phyloP scores from a whole-genome alignment of 106 monocot species.

The Allium fistulosum region DNA sequence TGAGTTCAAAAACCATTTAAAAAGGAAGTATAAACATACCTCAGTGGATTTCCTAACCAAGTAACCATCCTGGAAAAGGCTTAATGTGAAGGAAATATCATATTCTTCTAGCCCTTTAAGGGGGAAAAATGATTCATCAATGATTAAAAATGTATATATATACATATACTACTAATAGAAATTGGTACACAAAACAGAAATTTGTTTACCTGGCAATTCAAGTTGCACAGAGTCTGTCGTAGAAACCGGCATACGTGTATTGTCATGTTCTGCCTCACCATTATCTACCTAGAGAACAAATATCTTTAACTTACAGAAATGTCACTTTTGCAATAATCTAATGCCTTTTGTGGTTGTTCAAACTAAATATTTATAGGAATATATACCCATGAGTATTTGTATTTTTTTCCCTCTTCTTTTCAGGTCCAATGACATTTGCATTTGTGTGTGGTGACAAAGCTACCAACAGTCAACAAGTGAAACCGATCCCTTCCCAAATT shows the following conservation, averaged over 20 bases:
- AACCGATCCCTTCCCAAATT: no score
- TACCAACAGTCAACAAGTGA: no score
- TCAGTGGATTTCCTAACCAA: constrained; percentile 44
- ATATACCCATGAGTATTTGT: not conserved
- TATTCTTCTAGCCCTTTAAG: constrained; percentile 26
- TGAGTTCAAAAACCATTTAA: no score
- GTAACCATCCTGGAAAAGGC: constrained; percentile 52
- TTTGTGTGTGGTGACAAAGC: no score
- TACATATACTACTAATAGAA: not conserved
- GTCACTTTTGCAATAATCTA: not conserved
- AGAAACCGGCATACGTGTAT: constrained; percentile 6
- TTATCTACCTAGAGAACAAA: constrained; percentile 12
- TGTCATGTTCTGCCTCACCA: constrained; percentile 1
- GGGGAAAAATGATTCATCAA: not conserved
- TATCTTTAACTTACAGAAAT: not conserved
- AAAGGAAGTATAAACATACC: constrained; percentile 19
- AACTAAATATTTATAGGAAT: not conserved
- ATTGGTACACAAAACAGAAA: not conserved
- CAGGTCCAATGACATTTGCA: no score
- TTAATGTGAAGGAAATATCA: constrained; percentile 66
- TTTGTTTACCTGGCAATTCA: constrained; percentile 20
- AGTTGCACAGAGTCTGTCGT: constrained; percentile 6
- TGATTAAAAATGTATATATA: not conserved
- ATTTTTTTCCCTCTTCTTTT: not conserved
- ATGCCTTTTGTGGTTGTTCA: not conserved